phyloP scores from a whole-genome alignment of 495 filamentous ascomycete species.

The Penicillium malachiteum region DNA sequence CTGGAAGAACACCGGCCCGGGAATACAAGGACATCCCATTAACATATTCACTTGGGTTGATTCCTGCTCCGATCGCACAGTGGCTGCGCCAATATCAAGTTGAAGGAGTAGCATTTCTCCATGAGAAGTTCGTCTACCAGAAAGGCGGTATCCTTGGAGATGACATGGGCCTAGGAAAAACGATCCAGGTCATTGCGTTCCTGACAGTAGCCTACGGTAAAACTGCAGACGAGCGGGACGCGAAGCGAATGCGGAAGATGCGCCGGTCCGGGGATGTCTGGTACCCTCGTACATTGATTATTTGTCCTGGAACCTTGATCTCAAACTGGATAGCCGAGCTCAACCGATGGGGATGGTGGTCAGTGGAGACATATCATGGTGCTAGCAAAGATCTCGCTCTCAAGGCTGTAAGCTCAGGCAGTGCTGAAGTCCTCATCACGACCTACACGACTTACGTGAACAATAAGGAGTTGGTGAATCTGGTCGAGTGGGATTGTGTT shows the following conservation, averaged over 20 bases:
- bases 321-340: conserved; percentile 89
- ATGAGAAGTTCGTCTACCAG: conserved; percentile 88
- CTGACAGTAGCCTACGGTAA: conserved; percentile 92
- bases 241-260: conserved; percentile 89
- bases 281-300: conserved; percentile 85
- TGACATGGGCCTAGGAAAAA: conserved; percentile 98
- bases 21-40: conserved; percentile 75
- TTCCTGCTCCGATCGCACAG: conserved; percentile 89
- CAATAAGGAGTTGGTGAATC: conserved; percentile 72
- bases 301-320: conserved; percentile 87
- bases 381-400: conserved; percentile 69
- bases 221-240: conserved; percentile 85
- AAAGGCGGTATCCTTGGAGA: conserved; percentile 89
- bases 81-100: conserved; percentile 93
- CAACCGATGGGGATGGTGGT: conserved; percentile 93
- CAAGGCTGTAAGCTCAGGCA: conserved; percentile 69
- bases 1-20: conserved; percentile 57
- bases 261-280: conserved; percentile 58
- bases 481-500: conserved; percentile 92
- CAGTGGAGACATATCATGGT: conserved; percentile 80
- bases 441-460: conserved; percentile 87
- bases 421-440: conserved; percentile 86
- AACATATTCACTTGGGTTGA: conserved; percentile 72
- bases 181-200: conserved; percentile 94
- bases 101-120: conserved; percentile 80